Conservation (phyloP, 345 rosid species). For the Eucalyptus sp. region DNA sequence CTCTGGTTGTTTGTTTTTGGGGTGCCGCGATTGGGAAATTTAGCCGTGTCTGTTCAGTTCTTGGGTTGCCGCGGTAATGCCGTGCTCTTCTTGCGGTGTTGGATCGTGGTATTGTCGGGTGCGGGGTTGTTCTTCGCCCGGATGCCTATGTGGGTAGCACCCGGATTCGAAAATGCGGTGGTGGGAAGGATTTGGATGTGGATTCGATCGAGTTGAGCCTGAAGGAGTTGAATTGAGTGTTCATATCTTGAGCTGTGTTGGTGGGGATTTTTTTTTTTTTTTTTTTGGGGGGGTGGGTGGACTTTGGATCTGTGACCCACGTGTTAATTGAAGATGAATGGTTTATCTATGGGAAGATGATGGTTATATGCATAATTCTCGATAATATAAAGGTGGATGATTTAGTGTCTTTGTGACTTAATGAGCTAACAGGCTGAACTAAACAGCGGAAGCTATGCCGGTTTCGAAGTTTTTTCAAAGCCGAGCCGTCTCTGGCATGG, state of each 20-base stretch:
- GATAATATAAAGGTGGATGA: not conserved
- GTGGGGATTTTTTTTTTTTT: not conserved
- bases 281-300: not conserved
- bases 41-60: not conserved
- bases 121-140: not conserved
- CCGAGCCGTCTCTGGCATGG: not conserved
- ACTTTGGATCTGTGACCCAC: not conserved
- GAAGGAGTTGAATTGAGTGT: not conserved
- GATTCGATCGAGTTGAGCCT: not conserved
- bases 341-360: not conserved
- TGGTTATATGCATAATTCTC: not conserved
- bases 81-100: not conserved
- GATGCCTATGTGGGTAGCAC: not conserved
- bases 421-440: not conserved
- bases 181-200: not conserved
- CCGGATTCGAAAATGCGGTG: not conserved
- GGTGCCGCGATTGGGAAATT: not conserved
- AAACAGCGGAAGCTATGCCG: not conserved
- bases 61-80: not conserved
- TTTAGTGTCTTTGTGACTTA: not conserved
- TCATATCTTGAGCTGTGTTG: not conserved
- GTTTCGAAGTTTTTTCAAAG: not conserved
- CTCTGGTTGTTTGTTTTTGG: not conserved
- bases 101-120: not conserved
- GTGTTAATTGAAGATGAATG: not conserved